Conservation (phyloP, 164 flowering plant genomes). For the Annona cherimola region DNA sequence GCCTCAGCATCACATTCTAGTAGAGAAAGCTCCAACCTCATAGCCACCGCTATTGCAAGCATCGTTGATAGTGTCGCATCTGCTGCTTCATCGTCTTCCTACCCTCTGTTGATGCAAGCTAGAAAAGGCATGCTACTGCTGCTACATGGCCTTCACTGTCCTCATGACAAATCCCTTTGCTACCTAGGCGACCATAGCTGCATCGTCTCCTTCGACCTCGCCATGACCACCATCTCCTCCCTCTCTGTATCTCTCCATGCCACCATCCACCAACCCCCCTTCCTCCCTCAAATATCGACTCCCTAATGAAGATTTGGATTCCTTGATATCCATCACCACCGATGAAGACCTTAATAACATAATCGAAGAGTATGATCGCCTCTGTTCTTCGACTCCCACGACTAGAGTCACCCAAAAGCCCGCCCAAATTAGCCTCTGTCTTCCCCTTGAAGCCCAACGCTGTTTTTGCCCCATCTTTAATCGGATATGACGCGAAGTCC, state of each 20-base stretch:
- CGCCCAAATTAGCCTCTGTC: too few species aligned
- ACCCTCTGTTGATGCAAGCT: too few species aligned
- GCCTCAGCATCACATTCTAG: too few species aligned
- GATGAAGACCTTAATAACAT: conserved; percentile 93
- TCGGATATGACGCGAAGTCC: conserved; percentile 70
- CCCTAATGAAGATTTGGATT: conserved; percentile 84
- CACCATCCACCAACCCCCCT: conserved; percentile 45
- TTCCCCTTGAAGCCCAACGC: conserved; percentile 64
- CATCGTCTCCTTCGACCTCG: neutral
- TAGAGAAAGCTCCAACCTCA: too few species aligned
- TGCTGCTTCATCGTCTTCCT: too few species aligned
- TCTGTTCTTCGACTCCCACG: conserved; percentile 5
- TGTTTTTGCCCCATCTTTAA: conserved; percentile 46
- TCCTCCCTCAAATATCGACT: conserved; percentile 80
- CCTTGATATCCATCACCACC: conserved; percentile 75
- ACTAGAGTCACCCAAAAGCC: conserved; percentile 31
- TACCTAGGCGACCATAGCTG: conserved; percentile 90
- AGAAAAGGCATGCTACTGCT: too few species aligned
- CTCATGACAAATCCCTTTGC: conserved; percentile 76
- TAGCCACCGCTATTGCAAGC: too few species aligned
- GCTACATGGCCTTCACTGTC: too few species aligned
- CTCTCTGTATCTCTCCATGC: too few species aligned
- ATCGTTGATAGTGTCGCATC: too few species aligned
- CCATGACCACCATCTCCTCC: conserved; percentile 31
- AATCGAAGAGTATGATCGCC: conserved; percentile 92